These are phyloP conservation scores for Calonectria multiphialidica DNA, from an alignment of 2,329 filamentous ascomycete genomes.

Conservation along the genomic window DNA sequence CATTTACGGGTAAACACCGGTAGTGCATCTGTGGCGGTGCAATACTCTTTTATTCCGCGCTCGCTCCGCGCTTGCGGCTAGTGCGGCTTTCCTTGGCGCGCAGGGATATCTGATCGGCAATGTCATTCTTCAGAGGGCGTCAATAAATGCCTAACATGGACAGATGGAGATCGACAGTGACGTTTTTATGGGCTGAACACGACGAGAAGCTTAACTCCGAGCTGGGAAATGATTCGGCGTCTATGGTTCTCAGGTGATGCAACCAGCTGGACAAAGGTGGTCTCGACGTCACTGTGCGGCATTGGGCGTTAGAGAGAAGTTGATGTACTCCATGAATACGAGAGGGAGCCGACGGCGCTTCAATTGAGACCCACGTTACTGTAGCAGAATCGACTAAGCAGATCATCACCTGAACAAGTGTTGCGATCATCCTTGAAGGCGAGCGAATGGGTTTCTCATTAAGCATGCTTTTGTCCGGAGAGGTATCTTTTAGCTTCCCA, in stretches of 20 bases:
- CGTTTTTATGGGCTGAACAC: constrained; percentile 28
- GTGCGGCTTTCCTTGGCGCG: constrained; percentile 29
- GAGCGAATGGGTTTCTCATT: constrained; percentile 35
- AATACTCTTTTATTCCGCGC: not conserved
- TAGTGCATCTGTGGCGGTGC: constrained; percentile 31
- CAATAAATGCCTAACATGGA: constrained; percentile 20
- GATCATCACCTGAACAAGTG: constrained; percentile 12
- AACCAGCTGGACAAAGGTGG: not conserved
- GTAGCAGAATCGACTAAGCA: constrained; percentile 9
- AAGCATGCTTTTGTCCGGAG: constrained; percentile 43
- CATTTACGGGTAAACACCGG: constrained; percentile 36
- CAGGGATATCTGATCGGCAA: constrained; percentile 26
- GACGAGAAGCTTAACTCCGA: constrained; percentile 15
- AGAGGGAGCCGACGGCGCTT: constrained; percentile 36
- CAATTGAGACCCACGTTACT: constrained; percentile 16
- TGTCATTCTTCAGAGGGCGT: constrained; percentile 33
- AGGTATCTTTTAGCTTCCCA: constrained; percentile 41
- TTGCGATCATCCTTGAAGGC: constrained; percentile 17
- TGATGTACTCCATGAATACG: constrained; percentile 25
- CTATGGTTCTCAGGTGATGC: constrained; percentile 10
- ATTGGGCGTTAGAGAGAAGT: constrained; percentile 8
- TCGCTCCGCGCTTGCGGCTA: constrained; percentile 33
- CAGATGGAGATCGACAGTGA: constrained; percentile 39
- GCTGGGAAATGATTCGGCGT: constrained; percentile 21
- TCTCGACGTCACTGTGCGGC: constrained; percentile 36